phyloP scores from a whole-genome alignment of 306 rosid genomes.

The Pyrus pyrifolia region DNA sequence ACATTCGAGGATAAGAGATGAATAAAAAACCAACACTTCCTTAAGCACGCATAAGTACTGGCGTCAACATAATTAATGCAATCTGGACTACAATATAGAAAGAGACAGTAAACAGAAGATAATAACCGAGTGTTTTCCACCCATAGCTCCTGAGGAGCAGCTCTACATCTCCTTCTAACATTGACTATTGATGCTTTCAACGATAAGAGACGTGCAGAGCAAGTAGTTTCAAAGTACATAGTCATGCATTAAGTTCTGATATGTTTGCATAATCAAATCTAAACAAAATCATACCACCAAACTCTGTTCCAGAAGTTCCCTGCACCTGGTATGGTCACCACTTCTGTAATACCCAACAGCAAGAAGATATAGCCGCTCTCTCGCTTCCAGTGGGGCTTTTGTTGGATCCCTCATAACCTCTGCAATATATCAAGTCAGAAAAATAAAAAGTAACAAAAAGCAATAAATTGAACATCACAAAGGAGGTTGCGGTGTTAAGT shows the following conservation, averaged over 20 bases:
- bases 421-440: constrained; percentile 27
- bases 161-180: background rate
- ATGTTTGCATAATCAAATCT: background rate
- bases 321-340: constrained; percentile 54
- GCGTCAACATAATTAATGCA: background rate
- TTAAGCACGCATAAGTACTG: background rate
- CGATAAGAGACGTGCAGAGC: background rate
- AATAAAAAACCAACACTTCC: background rate
- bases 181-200: background rate
- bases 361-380: constrained; percentile 83
- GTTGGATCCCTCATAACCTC: constrained; percentile 41
- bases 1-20: background rate
- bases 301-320: constrained; percentile 66
- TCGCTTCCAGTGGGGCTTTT: constrained; percentile 41
- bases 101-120: background rate
- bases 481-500: background rate
- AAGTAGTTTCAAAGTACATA: background rate
- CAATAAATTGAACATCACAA: background rate
- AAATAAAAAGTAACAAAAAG: background rate
- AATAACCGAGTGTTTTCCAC: background rate
- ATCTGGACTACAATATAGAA: background rate
- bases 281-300: constrained; percentile 40
- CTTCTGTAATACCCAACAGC: constrained; percentile 85
- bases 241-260: background rate
- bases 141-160: background rate